These are phyloP conservation scores for Vitis hybrid DNA, from an alignment of 177 flowering plant species.

Conservation along the genomic window DNA sequence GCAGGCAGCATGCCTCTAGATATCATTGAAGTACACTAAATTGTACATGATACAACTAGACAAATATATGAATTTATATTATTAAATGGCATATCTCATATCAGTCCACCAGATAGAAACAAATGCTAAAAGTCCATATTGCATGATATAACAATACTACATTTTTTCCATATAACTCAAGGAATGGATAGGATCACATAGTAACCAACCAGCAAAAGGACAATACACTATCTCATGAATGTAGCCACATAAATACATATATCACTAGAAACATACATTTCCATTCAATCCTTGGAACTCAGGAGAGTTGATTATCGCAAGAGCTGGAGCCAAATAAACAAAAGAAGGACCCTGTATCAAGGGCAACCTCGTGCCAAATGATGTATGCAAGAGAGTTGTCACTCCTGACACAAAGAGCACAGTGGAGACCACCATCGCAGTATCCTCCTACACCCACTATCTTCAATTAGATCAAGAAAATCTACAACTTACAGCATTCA, in stretches of 20 bases:
- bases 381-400: slow-evolving; percentile 85
- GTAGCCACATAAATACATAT: neutral
- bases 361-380: slow-evolving; percentile 90
- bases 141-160: no score
- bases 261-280: slow-evolving; percentile 50
- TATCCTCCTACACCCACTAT: slow-evolving; percentile 76
- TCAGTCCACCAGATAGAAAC: no score
- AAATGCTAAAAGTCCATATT: no score
- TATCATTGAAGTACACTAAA: no score
- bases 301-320: slow-evolving; percentile 87
- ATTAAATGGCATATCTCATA: no score
- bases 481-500: neutral
- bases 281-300: slow-evolving; percentile 75
- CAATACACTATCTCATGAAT: neutral
- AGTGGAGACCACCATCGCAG: slow-evolving; percentile 83
- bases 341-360: slow-evolving; percentile 96
- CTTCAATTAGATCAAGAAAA: slow-evolving; percentile 33
- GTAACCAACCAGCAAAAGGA: neutral
- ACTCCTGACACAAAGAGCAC: slow-evolving; percentile 87
- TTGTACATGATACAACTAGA: no score
- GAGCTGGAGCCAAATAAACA: slow-evolving; percentile 89
- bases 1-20: no score
- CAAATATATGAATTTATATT: no score
- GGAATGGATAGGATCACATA: no score
- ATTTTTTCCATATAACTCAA: no score